A percentile compares a stretch with the other conserved stretches of the same genome.
Conservation (phyloP, 169 alveolate species). For the Neospora caninum region DNA sequence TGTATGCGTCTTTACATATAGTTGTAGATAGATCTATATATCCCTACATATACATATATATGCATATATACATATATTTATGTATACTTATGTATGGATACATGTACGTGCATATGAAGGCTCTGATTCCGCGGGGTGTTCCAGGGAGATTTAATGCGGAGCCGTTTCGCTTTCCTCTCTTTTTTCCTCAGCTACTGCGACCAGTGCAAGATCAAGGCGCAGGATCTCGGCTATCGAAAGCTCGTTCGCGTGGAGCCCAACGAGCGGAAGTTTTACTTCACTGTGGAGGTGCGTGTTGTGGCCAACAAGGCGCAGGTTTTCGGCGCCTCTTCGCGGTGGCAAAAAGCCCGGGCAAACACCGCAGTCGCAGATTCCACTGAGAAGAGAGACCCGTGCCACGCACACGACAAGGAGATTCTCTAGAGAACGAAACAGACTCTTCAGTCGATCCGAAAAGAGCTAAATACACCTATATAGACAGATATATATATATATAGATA, state of each 20-base stretch:
- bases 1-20: not conserved
- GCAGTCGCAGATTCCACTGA: too few relatives aligned
- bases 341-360: too few relatives aligned
- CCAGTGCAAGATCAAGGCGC: constrained; percentile 80
- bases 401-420: too few relatives aligned
- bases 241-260: constrained; percentile 8
- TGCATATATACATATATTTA: not conserved
- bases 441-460: too few relatives aligned
- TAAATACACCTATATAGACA: too few relatives aligned
- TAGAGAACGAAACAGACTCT: too few relatives aligned
- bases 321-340: too few relatives aligned
- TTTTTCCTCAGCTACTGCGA: constrained; percentile 78
- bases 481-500: not conserved
- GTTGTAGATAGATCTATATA: not conserved
- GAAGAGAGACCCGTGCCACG: too few relatives aligned
- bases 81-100: not conserved
- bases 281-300: constrained; percentile 51
- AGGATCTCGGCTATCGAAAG: constrained; percentile 60
- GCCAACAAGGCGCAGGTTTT: too few relatives aligned
- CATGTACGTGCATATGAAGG: too few relatives aligned
- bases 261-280: constrained; percentile 31
- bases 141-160: too few relatives aligned
- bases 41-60: not conserved
- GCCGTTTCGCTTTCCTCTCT: not conserved
- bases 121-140: too few relatives aligned